Base-by-base conservation (phyloP, 2,329 filamentous ascomycete species). In the Fonsecaea monophora region DNA sequence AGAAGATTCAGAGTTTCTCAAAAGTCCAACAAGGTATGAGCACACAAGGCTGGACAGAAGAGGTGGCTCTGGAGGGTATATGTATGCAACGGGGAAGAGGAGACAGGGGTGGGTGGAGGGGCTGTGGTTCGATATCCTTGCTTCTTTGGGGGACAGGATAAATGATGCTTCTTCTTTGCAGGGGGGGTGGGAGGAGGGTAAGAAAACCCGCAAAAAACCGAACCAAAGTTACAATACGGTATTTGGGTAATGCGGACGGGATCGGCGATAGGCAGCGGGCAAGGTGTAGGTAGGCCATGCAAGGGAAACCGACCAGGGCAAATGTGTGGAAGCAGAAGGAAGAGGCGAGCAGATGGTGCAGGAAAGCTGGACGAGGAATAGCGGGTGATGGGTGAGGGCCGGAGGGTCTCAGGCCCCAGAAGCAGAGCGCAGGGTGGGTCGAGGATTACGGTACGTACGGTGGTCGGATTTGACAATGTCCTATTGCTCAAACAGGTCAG, bases 371-470 rank as follows among this genome's bases (percentile, higher is more conserved):
- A 55, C 45, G 50, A 32, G 60, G 56, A 54, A 58, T 55, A 58
- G 65, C 25, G 40, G 35, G 57, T 32, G 30, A 35, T 53, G 40
- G n/a, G 35, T 21, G 40, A 53, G 56, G 45, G 54, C 30, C 32
- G 30, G 40, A 59, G 59, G 60, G 56, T 55, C 35, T 56, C 57
- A 56, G 62, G 54, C 65, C 53, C 45, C 42, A 42, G 62, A 58
- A 9, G 21, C 30, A 55, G 38, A 34, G 42, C 55, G 48, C 37
- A 54, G 42, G 53, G 68, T 71, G 70, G 68, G 68, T 65, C 68
- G 58, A 62, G 61, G 65, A 68, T 68, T 67, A 70, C 64, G 66
- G 68, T 69, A 70, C 68, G 67, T 68, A 72, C 70, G 53, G 42
- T 67, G 60, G 18, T 70, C 68, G 68, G 68, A 64, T 64, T 63